Evolutionary conservation across 2,329 filamentous ascomycete species (phyloP).

Genomic region (Parastagonospora nodorum): DNA sequence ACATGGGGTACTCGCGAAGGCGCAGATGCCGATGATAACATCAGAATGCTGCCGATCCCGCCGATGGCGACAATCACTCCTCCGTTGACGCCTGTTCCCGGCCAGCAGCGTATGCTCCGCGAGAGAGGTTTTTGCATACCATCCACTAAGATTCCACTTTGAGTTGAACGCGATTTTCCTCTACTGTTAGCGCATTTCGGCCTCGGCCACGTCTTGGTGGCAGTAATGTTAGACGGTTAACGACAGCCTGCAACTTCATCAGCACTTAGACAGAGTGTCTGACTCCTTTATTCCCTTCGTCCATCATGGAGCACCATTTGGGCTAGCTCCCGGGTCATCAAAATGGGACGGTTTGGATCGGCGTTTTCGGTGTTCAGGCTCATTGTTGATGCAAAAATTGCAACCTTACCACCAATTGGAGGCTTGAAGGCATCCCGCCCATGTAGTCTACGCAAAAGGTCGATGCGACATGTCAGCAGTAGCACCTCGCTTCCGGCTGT

Average conservation of each 20-base stretch:
- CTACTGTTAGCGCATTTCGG: conserved; percentile 31
- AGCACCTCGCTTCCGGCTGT: conserved; percentile 8
- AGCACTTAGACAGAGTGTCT: conserved; percentile 26
- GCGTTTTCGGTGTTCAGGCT: conserved; percentile 34
- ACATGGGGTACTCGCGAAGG: conserved; percentile 95
- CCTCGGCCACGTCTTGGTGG: conserved; percentile 29
- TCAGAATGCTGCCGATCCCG: conserved; percentile 46
- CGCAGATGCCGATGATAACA: conserved; percentile 72
- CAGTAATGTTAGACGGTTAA: conserved; percentile 45
- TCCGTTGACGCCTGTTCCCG: conserved; percentile 40
- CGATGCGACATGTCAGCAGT: conserved; percentile 23
- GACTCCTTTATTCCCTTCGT: conserved; percentile 18
- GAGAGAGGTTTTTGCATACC: conserved; percentile 40
- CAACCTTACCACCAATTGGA: conserved; percentile 31
- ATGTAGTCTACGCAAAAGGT: conserved; percentile 46
- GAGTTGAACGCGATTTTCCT: conserved; percentile 33
- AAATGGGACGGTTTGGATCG: conserved; percentile 39
- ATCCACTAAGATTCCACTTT: conserved; percentile 28
- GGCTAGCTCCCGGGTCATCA: conserved; percentile 36
- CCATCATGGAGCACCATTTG: conserved; percentile 27
- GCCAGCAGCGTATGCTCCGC: conserved; percentile 37
- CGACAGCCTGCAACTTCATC: conserved; percentile 30
- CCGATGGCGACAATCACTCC: conserved; percentile 41
- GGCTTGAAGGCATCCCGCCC: conserved; percentile 23
- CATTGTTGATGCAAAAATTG: conserved; percentile 32